These are phyloP conservation scores for Yamadazyma takamatsuzukensis DNA, from an alignment of 805 yeast genomes.

Conservation along the genomic window DNA sequence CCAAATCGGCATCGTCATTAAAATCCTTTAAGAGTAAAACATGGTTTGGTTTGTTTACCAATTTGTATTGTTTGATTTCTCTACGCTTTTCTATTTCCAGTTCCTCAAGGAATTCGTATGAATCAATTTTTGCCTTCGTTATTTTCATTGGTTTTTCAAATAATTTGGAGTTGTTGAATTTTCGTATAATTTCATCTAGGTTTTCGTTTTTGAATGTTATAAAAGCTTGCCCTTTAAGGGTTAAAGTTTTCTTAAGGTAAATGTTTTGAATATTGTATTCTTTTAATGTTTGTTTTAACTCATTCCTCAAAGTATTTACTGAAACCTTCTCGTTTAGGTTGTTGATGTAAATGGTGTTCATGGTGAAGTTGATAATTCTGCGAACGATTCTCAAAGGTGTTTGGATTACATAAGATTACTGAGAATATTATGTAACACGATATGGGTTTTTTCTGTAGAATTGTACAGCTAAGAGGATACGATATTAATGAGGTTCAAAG, in stretches of 20 bases:
- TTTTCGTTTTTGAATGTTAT: constrained; percentile 54
- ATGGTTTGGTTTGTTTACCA: constrained; percentile 6
- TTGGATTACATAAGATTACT: no score
- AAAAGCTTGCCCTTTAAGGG: constrained; percentile 81
- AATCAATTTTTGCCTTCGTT: constrained; percentile 6
- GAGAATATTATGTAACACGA: no score
- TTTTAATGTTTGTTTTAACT: constrained; percentile 40
- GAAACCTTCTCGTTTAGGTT: constrained; percentile 71
- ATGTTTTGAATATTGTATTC: constrained; percentile 36
- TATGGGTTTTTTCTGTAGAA: no score
- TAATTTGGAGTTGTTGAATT: constrained; percentile 37
- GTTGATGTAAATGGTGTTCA: constrained; percentile 54
- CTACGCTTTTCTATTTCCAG: constrained; percentile 18
- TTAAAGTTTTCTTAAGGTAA: constrained; percentile 55
- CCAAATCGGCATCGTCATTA: constrained; percentile 1
- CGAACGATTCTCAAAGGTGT: no score
- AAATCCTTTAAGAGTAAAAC: constrained; percentile 7
- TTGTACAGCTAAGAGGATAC: no score
- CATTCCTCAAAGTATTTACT: constrained; percentile 43
- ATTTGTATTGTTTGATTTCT: constrained; percentile 14
- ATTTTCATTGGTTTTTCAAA: constrained; percentile 27
- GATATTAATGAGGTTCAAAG: no score
- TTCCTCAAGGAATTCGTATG: constrained; percentile 15
- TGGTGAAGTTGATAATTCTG: no score
- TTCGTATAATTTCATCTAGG: constrained; percentile 37